Evolutionary conservation across 768 basidiomycete species (phyloP).

Genomic region (Suillus subaureus): DNA sequence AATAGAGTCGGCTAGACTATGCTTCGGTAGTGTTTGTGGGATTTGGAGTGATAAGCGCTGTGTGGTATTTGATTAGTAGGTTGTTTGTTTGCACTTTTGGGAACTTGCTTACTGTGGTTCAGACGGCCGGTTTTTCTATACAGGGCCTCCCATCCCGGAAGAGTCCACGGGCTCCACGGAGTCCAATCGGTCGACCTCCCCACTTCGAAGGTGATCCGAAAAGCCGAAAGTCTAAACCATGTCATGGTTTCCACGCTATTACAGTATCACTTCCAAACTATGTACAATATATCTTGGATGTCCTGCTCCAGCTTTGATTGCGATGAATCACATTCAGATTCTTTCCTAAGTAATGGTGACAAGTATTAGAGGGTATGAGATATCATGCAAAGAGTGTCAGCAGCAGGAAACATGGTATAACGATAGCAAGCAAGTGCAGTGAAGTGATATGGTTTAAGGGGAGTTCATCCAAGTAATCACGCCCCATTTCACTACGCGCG

Average conservation of each 20-base stretch:
- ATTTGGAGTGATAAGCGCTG: slow-evolving; percentile 56
- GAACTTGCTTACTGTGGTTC: neutral
- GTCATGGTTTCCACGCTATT: no score
- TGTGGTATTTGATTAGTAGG: slow-evolving; percentile 64
- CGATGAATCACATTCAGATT: neutral
- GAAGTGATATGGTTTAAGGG: slow-evolving; percentile 6
- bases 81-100: slow-evolving; percentile 14
- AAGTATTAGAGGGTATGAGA: slow-evolving; percentile 18
- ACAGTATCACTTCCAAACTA: neutral
- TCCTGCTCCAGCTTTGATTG: neutral
- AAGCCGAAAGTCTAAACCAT: neutral
- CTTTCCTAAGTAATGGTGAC: slow-evolving; percentile 2
- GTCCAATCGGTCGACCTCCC: slow-evolving; percentile 1
- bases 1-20: slow-evolving; percentile 48
- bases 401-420: slow-evolving; percentile 9
- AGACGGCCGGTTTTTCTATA: slow-evolving; percentile 48
- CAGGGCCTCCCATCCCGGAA: slow-evolving; percentile 43
- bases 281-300: neutral
- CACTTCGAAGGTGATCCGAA: neutral
- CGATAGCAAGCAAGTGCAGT: slow-evolving; percentile 9
- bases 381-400: slow-evolving; percentile 11
- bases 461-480: slow-evolving; percentile 4
- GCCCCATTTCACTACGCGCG: slow-evolving; percentile 45
- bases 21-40: slow-evolving; percentile 70
- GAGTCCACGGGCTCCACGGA: slow-evolving; percentile 9